These are phyloP conservation scores for Alternaria infectoria DNA, from an alignment of 2,329 filamentous ascomycete species.

Conservation along the genomic window DNA sequence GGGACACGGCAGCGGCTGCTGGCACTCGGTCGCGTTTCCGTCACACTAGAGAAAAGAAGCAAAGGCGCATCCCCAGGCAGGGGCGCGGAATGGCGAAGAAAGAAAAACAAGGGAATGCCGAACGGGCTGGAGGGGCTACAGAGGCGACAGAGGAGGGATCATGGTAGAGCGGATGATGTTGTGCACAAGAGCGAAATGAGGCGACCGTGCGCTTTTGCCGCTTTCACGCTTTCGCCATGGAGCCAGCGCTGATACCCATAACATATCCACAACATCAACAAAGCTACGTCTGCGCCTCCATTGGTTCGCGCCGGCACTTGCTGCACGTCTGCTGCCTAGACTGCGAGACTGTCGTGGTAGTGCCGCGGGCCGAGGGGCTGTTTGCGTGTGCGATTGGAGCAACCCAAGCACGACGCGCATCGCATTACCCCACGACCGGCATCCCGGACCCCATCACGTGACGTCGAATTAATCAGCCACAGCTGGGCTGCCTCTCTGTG, in stretches of 20 bases:
- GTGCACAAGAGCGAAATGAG: slow-evolving; percentile 30
- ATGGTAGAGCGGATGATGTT: slow-evolving; percentile 34
- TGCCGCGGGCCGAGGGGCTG: slow-evolving; percentile 23
- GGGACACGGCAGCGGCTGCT: slow-evolving; percentile 30
- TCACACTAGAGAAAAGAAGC: slow-evolving; percentile 31
- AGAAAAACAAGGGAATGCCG: slow-evolving; percentile 33
- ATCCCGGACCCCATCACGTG: slow-evolving; percentile 18
- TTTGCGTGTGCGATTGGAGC: slow-evolving; percentile 26
- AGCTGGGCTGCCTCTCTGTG: slow-evolving; percentile 30
- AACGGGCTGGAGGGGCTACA: slow-evolving; percentile 30
- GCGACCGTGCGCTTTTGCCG: slow-evolving; percentile 13
- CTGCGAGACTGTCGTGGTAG: slow-evolving; percentile 19
- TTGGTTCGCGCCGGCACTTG: slow-evolving; percentile 15
- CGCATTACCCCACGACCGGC: slow-evolving; percentile 9
- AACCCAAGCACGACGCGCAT: slow-evolving; percentile 9
- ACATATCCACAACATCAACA: slow-evolving; percentile 24
- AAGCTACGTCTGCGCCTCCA: slow-evolving; percentile 2
- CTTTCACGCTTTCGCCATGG: slow-evolving; percentile 8
- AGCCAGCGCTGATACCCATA: slow-evolving; percentile 5
- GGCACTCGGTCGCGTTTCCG: slow-evolving; percentile 35
- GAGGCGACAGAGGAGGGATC: slow-evolving; percentile 22
- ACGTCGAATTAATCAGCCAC: slow-evolving; percentile 30
- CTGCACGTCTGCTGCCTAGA: slow-evolving; percentile 14
- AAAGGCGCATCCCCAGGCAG: slow-evolving; percentile 39
- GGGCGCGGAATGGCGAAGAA: slow-evolving; percentile 38